Evolutionary conservation across 169 alveolate species (phyloP), one percentile per base, ranked within the genome.

Genomic region (Condylostoma magnum): DNA sequence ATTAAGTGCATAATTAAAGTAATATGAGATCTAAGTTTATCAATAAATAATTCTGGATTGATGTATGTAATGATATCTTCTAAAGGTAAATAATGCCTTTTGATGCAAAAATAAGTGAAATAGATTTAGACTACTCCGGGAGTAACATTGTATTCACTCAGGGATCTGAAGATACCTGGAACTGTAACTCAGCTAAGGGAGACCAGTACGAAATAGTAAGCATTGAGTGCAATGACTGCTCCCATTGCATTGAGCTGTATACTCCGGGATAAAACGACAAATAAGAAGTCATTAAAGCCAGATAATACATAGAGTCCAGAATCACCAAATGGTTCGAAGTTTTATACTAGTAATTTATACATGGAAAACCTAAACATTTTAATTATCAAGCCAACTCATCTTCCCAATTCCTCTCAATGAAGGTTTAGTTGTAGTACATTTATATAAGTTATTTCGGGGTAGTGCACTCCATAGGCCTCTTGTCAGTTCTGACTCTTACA

Each of bases 401-500:
- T n/a, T n/a, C n/a, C n/a, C n/a, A n/a, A n/a, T n/a, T n/a, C n/a
- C n/a, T n/a, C n/a, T n/a, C n/a, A n/a, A 41, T 41, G 15, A 41
- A 10, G n/a, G 57, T n/a, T 34, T 60, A 55, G 1, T 60, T 22
- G 3, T 60, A 60, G 31, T 18, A 60, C 71, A 60, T 60, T 41
- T n/a, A 10, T 10, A 60, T 8, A 36, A 60, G 22, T 55, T 60
- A 55, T 2, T 60, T 55, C 1, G 71, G 71, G 2, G 71, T 15
- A 15, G 99, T 96, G 41, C 98, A 97, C 47, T 97, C 98, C 27
- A 84, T 94, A 0, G 98, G 96, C 28, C 84, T 79, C 85, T 97
- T 98, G 89, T 98, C 99, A 28, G 95, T 98, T 77, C 99, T 89
- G 37, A 92, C 81, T 53, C 99, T 91, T 8, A 96, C 80, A 85